These are phyloP conservation scores for Lepidium didymum DNA, from an alignment of 345 rosid genomes.

Conservation along the genomic window DNA sequence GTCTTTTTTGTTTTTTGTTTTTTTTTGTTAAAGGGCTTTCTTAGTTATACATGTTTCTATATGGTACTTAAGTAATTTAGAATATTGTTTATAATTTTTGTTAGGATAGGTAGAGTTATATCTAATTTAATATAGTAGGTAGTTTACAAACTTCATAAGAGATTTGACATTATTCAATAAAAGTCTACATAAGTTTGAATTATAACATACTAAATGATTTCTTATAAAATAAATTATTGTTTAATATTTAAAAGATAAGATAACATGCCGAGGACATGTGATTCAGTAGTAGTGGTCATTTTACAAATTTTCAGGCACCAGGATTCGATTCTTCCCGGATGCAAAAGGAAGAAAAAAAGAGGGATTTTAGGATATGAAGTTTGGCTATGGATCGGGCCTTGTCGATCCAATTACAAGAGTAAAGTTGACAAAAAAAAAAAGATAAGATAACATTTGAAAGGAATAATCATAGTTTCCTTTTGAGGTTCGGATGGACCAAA, in stretches of 20 bases:
- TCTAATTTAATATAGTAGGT: background rate
- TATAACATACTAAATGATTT: background rate
- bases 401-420: no score
- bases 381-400: no score
- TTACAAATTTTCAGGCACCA: no score
- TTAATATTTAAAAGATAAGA: background rate
- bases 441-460: slow-evolving; percentile 14
- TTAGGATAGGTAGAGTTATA: background rate
- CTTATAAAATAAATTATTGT: background rate
- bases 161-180: background rate
- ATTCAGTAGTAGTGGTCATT: no score
- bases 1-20: no score
- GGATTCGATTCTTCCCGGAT: no score
- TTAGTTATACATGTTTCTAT: background rate
- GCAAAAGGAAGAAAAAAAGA: no score
- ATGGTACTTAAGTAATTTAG: background rate
- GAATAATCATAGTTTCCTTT: background rate
- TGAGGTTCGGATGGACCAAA: slow-evolving; percentile 17
- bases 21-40: no score
- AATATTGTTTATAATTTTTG: background rate
- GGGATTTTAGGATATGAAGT: no score
- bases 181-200: background rate
- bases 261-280: no score
- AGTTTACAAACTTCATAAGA: background rate
- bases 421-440: no score